Base-by-base conservation (phyloP, 179 eudicot species). In the Silene vulgaris region DNA sequence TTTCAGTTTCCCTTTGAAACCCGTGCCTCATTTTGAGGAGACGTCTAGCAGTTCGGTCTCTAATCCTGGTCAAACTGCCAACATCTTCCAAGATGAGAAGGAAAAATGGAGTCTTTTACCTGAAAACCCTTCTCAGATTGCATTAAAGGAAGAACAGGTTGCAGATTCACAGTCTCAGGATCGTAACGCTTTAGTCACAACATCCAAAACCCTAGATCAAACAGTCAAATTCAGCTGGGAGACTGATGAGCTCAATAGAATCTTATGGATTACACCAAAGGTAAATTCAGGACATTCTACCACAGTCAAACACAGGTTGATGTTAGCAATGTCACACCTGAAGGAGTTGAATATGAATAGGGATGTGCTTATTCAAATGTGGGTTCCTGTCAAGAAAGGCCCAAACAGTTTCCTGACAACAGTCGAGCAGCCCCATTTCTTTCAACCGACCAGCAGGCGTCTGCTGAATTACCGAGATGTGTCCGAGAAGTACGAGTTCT, bases 331-430 rank as follows among this genome's bases (percentile, higher is more conserved):
- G 16, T 76, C 77, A 1, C 69, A 80, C 74, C 82, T 91, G 40
- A 84, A 74, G 61, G 84, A 87, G 37, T 74, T 79, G 69, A 82
- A 86, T 43, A 86, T 74, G 54, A 80, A 89, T 21, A 78, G 86
- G 75, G 89, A 90, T 76, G 83, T 87, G 63, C 93, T 93, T 17
- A 85, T 93, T 82, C 97, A 93, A 78, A 81, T 89, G 76, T 93
- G 98, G 98, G 89, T 91, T 64, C 97, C 98, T 26, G 80, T 86
- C 68, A 86, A 73, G 61, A 89, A 75, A 84, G 90, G 86, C 35
- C 74, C 85, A 19, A 72, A 76, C 83, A 84, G 78, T 69, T 84
- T 88, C 78, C 91, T 93, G 43, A 91, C 91, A 35, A 91, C 97
- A 4, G 84, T 81, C 11, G 81, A 91, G 73, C 98, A 91, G 76